Percentiles rank a stretch among this genome's conserved stretches.
Evolutionary conservation across 345 rosid species (phyloP).

Genomic region (Euphorbia peplus): DNA sequence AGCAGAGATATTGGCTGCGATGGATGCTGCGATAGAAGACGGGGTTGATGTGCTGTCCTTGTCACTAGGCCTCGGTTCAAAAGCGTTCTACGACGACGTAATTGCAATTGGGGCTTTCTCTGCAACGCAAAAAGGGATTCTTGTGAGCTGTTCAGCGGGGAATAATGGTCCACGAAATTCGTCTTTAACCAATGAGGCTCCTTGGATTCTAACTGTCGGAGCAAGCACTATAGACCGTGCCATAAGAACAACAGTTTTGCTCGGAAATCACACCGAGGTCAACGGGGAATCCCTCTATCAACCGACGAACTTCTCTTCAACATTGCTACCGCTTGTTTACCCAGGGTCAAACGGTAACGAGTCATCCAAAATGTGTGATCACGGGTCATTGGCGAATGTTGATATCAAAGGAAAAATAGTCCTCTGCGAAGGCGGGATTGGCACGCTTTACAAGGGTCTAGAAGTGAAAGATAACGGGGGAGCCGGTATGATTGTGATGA

Average conservation of each 20-base stretch:
- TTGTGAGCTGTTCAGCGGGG: constrained; percentile 39
- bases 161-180: constrained; percentile 28
- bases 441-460: background rate
- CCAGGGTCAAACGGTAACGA: background rate
- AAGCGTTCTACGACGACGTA: constrained; percentile 27
- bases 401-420: constrained; percentile 14
- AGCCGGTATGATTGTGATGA: constrained; percentile 19
- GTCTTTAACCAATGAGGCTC: constrained; percentile 29
- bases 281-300: constrained; percentile 15
- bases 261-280: constrained; percentile 24
- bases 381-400: constrained; percentile 7
- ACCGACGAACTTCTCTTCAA: background rate
- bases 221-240: constrained; percentile 34
- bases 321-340: constrained; percentile 16
- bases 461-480: constrained; percentile 17
- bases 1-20: constrained; percentile 56
- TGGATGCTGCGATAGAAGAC: constrained; percentile 58
- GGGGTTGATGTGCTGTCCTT: constrained; percentile 60
- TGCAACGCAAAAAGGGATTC: constrained; percentile 29
- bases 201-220: constrained; percentile 41
- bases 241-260: constrained; percentile 28
- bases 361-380: background rate
- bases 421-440: constrained; percentile 1
- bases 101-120: constrained; percentile 36
- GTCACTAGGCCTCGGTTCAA: constrained; percentile 36